Conservation (phyloP, 1,284 basidiomycete genomes). For the Ceratobasidium sp. region DNA sequence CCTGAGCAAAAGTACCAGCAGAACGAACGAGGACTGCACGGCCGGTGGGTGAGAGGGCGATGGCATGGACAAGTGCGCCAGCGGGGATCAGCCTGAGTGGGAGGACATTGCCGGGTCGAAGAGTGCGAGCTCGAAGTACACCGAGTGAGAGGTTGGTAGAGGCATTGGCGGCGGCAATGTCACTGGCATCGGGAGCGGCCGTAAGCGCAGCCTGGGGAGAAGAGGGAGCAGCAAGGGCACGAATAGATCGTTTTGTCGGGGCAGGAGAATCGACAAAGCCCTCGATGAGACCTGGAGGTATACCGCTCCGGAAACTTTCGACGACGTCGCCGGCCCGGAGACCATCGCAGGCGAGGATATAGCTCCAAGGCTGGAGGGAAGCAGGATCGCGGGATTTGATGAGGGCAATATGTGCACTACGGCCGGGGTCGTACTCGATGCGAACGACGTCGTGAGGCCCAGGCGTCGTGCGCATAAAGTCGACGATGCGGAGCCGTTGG, state of each 20-base stretch:
- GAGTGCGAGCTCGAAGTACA: slow-evolving; percentile 84
- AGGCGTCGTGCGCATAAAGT: slow-evolving; percentile 82
- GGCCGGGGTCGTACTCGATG: slow-evolving; percentile 96
- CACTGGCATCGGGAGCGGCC: slow-evolving; percentile 48
- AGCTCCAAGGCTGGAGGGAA: slow-evolving; percentile 64
- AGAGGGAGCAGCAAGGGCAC: slow-evolving; percentile 31
- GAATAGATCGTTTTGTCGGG: slow-evolving; percentile 31
- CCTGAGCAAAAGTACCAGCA: slow-evolving; percentile 88
- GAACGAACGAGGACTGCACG: slow-evolving; percentile 88
- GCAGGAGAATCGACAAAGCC: slow-evolving; percentile 32
- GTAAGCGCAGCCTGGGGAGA: slow-evolving; percentile 49
- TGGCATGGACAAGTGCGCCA: slow-evolving; percentile 90
- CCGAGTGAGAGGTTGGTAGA: slow-evolving; percentile 79
- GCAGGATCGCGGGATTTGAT: slow-evolving; percentile 70
- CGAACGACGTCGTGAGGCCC: slow-evolving; percentile 91
- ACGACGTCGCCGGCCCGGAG: slow-evolving; percentile 90
- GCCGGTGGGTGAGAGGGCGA: slow-evolving; percentile 82
- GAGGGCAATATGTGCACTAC: slow-evolving; percentile 94
- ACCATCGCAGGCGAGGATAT: slow-evolving; percentile 93
- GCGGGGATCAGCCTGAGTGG: slow-evolving; percentile 92
- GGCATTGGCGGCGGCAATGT: slow-evolving; percentile 60
- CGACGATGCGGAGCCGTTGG: slow-evolving; percentile 86
- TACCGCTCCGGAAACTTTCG: slow-evolving; percentile 86
- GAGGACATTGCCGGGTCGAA: slow-evolving; percentile 94
- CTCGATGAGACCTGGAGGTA: slow-evolving; percentile 61